phyloP scores from a whole-genome alignment of 2,329 filamentous ascomycete genomes.

The Pestalotiopsis sp. region DNA sequence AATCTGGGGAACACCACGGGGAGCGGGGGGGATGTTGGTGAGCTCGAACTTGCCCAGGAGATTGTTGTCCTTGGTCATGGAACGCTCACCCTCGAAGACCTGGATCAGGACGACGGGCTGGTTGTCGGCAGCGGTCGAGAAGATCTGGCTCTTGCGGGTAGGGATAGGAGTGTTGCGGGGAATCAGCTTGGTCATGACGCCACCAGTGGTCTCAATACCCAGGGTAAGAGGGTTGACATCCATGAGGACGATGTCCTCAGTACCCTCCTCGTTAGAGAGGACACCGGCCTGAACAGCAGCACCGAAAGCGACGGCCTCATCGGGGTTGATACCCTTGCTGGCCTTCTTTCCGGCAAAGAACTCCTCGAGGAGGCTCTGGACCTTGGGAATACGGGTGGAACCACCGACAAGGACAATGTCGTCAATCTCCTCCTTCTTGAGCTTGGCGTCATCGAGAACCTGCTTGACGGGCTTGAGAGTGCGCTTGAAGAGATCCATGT shows the following conservation, averaged over 20 bases:
- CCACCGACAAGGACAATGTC: slow-evolving; percentile 98
- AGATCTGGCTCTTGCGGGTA: slow-evolving; percentile 96
- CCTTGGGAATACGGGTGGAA: slow-evolving; percentile 99
- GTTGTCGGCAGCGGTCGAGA: slow-evolving; percentile 96
- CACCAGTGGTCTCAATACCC: slow-evolving; percentile 95
- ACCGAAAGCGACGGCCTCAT: slow-evolving; percentile 97
- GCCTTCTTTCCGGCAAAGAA: slow-evolving; percentile 96
- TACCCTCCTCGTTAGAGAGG: slow-evolving; percentile 83
- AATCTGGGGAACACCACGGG: slow-evolving; percentile 95
- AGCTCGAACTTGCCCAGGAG: slow-evolving; percentile 97
- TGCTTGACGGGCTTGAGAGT: slow-evolving; percentile 98
- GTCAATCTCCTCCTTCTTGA: slow-evolving; percentile 92
- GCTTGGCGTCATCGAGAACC: slow-evolving; percentile 96
- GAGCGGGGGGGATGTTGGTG: slow-evolving; percentile 90
- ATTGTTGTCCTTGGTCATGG: slow-evolving; percentile 97
- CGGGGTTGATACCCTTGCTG: slow-evolving; percentile 98
- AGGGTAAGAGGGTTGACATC: slow-evolving; percentile 96
- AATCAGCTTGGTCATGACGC: slow-evolving; percentile 97
- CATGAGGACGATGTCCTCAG: slow-evolving; percentile 85
- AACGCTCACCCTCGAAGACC: slow-evolving; percentile 91
- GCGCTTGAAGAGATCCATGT: slow-evolving; percentile 99
- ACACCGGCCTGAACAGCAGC: slow-evolving; percentile 97
- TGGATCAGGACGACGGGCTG: slow-evolving; percentile 94
- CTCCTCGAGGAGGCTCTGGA: slow-evolving; percentile 91
- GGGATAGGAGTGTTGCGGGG: slow-evolving; percentile 93